Evolutionary conservation across 495 filamentous ascomycete genomes (phyloP).

Genomic region (Cetradonia linearis): DNA sequence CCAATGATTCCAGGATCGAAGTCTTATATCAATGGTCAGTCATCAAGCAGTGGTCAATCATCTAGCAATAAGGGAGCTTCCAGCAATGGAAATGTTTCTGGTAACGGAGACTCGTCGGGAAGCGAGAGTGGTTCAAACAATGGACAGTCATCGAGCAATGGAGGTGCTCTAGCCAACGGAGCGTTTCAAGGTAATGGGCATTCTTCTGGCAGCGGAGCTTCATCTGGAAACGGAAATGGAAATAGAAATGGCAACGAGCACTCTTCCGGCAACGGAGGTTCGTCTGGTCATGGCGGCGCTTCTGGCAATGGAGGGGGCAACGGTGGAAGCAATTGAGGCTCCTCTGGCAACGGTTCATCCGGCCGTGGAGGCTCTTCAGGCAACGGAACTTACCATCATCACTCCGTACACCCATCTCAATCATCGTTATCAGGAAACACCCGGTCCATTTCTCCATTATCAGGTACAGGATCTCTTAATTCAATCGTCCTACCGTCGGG

Average conservation of each 20-base stretch:
- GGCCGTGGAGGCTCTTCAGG: not conserved
- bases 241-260: not conserved
- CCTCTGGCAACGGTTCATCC: not conserved
- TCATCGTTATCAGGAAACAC: not conserved
- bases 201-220: not conserved
- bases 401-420: not conserved
- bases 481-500: not conserved
- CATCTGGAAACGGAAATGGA: not conserved
- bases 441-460: not conserved
- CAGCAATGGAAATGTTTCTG: not conserved
- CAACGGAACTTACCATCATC: slow-evolving; percentile 2
- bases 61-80: not conserved
- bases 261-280: not conserved
- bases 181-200: not conserved
- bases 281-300: not conserved
- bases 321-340: not conserved
- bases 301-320: not conserved
- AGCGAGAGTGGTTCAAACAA: not conserved
- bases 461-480: not conserved
- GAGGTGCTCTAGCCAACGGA: not conserved
- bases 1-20: slow-evolving; percentile 1
- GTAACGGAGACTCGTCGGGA: not conserved
- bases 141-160: not conserved
- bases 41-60: not conserved
- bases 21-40: not conserved